Evolutionary conservation across 139 green algal species (phyloP), one percentile per base, ranked within the genome.

Genomic region (Chlamydomonas sp.): DNA sequence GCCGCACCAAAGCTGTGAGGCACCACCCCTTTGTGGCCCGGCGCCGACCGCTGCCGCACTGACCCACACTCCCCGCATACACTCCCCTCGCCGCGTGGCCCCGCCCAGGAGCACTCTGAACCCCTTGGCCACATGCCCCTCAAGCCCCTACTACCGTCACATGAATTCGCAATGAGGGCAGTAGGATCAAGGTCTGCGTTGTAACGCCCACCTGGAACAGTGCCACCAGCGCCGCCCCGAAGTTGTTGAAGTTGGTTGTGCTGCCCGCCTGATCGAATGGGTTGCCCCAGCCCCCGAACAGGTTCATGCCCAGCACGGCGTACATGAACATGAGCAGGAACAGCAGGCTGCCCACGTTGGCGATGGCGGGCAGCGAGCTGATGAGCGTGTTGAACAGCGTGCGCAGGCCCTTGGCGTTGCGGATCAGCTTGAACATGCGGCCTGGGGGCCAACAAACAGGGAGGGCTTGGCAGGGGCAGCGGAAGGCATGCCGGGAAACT

Each of bases 261-360:
- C 84, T 77, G 57, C 90, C 92, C 72, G 31, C 31, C 31, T 49
- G 31, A 49, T 80, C 85, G 57, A 89, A 77, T 10, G 76, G 86
- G 57, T 94, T 83, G 75, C 84, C 81, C 5, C 77, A 71, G 2
- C 10, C 57, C 3, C 92, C 92, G 73, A 96, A 96, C 17, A 97
- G 84, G 83, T 95, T 93, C 92, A 96, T 95, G 64, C 95, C 95
- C 84, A 96, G 91, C 73, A 96, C 89, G 57, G 91, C 91, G 77
- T 92, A 97, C 31, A 96, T 93, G 87, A 96, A 97, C 83, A 96
- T 94, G 81, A 96, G 93, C 61, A 97, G 90, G 67, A 95, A 93
- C 2, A 96, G 84, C 49, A 96, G 81, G 60, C 77, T 87, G 63
- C 91, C 93, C 7, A 97, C 92, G 88, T 96, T 96, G 74, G 93